Conservation (phyloP, 2,329 filamentous ascomycete genomes). For the Claviceps spartinae region DNA sequence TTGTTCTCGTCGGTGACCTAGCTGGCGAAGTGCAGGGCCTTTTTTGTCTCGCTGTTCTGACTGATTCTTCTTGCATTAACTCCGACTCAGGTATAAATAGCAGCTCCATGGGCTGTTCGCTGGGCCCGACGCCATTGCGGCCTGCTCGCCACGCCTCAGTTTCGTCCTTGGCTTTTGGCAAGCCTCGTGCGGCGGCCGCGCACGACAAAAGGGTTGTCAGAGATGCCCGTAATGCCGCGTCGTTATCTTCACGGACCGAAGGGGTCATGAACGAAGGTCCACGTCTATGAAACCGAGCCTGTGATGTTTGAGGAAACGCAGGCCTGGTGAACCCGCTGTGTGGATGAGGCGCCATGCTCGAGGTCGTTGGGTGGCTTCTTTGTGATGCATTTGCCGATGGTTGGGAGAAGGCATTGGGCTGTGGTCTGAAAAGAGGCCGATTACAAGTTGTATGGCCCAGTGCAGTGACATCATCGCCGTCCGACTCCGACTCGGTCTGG, state of each 20-base stretch:
- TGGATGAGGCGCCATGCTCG: slow-evolving; percentile 33
- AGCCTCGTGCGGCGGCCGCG: slow-evolving; percentile 72
- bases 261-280: slow-evolving; percentile 55
- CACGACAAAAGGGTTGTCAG: slow-evolving; percentile 94
- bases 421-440: slow-evolving; percentile 56
- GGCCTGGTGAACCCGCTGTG: slow-evolving; percentile 38
- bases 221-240: slow-evolving; percentile 81
- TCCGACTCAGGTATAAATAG: slow-evolving; percentile 48
- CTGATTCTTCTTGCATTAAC: slow-evolving; percentile 28
- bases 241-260: slow-evolving; percentile 72
- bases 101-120: slow-evolving; percentile 42
- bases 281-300: slow-evolving; percentile 31
- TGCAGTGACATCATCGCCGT: slow-evolving; percentile 70
- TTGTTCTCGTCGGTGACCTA: slow-evolving; percentile 16
- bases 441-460: slow-evolving; percentile 49
- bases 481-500: slow-evolving; percentile 35
- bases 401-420: slow-evolving; percentile 86
- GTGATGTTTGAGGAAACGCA: slow-evolving; percentile 33
- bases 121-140: slow-evolving; percentile 28
- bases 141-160: slow-evolving; percentile 21
- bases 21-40: slow-evolving; percentile 14
- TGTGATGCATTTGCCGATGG: slow-evolving; percentile 45
- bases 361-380: slow-evolving; percentile 35
- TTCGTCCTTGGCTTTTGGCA: slow-evolving; percentile 51
- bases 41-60: slow-evolving; percentile 13